Evolutionary conservation across 768 basidiomycete species (phyloP), one percentile per base, ranked within the genome.

Genomic region (Trametes cubensis): DNA sequence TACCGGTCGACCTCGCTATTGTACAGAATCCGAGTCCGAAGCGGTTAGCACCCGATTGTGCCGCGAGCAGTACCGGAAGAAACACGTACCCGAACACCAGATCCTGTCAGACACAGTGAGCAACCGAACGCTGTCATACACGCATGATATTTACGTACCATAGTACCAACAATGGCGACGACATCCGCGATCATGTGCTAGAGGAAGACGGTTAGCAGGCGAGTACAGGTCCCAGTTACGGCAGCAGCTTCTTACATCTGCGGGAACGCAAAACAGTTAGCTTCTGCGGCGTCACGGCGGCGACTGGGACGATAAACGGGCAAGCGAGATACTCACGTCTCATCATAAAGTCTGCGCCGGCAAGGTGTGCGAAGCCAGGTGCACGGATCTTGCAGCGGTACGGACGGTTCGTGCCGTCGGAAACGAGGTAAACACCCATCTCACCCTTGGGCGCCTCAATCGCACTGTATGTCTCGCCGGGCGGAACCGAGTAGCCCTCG

Each of bases 371-470:
- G 69, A 96, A 96, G 17, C 95, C 95, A 38, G 95, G 95, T 7
- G 95, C 95, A 70, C 95, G 92, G 69, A 98, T 99, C 76, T 92
- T 94, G 79, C 95, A 98, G 71, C 94, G 82, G 78, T 99, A 98
- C 17, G 96, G 96, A 26, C 95, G 85, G 78, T 98, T 96, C 13
- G 92, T 85, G 51, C 96, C 95, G 76, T 98, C 96, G 86, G 95
- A 97, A 64, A 99, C 94, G 54, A 99, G 87, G 79, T 95, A 99
- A 48, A 99, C 96, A 67, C 83, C 96, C 95, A 98, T 98, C 78
- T 98, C 96, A 65, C 95, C 95, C 78, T 99, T 98, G 47, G 96
- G 96, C 8, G 96, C 96, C 77, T 99, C 97, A 67, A 98, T 98
- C 2, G 96, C 96, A 52, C 85, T 87, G 80, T 99, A 98, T 0